Evolutionary conservation across 1,139 yeast genomes (phyloP), one percentile per base, ranked within the genome.

Genomic region (Meyerozyma smithsonii): DNA sequence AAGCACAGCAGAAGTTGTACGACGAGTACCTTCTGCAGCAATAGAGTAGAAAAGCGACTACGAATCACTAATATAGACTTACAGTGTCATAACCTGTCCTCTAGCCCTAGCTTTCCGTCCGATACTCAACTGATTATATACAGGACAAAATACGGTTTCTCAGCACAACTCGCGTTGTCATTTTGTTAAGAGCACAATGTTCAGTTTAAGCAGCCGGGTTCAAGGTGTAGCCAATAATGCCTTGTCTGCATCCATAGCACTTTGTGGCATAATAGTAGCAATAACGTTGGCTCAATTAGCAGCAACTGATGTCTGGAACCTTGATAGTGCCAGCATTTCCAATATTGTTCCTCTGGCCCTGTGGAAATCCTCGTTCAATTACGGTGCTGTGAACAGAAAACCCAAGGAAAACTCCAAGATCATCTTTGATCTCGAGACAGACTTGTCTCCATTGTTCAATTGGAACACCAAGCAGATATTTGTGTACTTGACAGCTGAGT

Each of bases 381-480:
- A 77, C 52, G 96, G 97, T 1, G 80, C 95, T 2, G 62, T 65
- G 3, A 74, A 74, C 45, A 78, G 84, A 36, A 76, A 75, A 46
- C 82, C 89, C 35, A 90, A 87, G 64, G 97, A 92, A 54, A 89
- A 89, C 57, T 74, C 84, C 41, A 77, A 77, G 53, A 62, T 89
- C 35, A 65, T 64, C 14, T 89, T 90, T 55, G 96, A 88, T 57
- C 66, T 92, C 42, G 78, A 78, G 8, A 75, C 74, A 2, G 76
- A 71, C 49, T 65, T 92, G 50, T 59, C 84, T 1, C 81, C 89
- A 1, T 69, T 92, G 42, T 90, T 90, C 74, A 89, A 86, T 61
- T 92, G 97, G 97, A 92, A 92, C 63, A 92, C 98, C 10, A 92
- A 92, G 56, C 98, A 92, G 61, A 79, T 92, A 16, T 90, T 92